Evolutionary conservation across 2,329 filamentous ascomycete species (phyloP), one percentile per base, ranked within the genome.

Genomic region (Blastomyces parvus): DNA sequence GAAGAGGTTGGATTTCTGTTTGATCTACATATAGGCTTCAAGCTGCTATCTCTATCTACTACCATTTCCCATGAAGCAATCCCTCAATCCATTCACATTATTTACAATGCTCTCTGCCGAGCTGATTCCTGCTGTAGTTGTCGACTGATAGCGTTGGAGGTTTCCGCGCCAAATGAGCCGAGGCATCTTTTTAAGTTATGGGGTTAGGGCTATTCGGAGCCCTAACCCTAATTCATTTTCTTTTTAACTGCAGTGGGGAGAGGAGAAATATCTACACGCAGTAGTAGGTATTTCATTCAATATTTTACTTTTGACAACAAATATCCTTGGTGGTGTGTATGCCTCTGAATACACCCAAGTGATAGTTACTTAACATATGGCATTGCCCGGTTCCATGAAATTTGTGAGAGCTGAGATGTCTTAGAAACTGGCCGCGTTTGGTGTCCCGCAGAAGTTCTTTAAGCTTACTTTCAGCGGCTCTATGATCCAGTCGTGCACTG

Each of bases 401-500:
- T 42, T 13, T 42, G 14, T 14, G 3, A 42, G 19, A 42, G 40
- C 13, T 42, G 40, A 42, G 40, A 42, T 14, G 14, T 13, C 14
- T 42, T 42, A 42, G 2, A 25, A 50, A 22, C 22, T 50, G 46
- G 22, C 46, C 30, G 27, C 30, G 14, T 14, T 55, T 9, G 27
- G n/a, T 55, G 52, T n/a, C 27, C 52, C 52, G 27, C 52, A 33
- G 52, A 55, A 55, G 30, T 55, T 55, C 13, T 55, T 55, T n/a
- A 55, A 55, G 19, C 30, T 55, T n/a, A 55, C 33, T 36, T 63
- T 46, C 30, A 64, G 52, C 22, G 42, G 61, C 27, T 44, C 53
- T 36, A 64, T 61, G 17, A 64, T 57, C 50, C 61, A 56, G 30
- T 63, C 46, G 33, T 64, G 55, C 22, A 63, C 63, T 55, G 61